phyloP scores from a whole-genome alignment of 441 rosid genomes.

The Omphalea diandra region DNA sequence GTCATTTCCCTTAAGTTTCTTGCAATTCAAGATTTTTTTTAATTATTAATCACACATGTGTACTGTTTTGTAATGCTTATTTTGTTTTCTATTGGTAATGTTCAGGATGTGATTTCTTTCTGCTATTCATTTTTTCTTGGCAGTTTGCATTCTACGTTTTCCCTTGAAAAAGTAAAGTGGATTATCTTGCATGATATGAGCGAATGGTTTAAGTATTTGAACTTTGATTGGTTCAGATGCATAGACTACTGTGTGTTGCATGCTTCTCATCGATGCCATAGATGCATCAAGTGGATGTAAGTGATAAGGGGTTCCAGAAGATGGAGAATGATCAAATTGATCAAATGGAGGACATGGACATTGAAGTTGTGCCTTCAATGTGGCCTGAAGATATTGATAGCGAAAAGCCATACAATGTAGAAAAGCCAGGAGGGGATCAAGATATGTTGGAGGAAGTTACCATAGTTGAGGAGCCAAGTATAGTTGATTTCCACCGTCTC shows the following conservation, averaged over 20 bases:
- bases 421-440: slow-evolving; percentile 71
- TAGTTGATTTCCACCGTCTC: slow-evolving; percentile 69
- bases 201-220: no score
- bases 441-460: slow-evolving; percentile 90
- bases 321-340: slow-evolving; percentile 67
- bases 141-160: slow-evolving; percentile 16
- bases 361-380: slow-evolving; percentile 85
- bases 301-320: slow-evolving; percentile 42
- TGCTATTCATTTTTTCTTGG: neutral
- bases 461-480: slow-evolving; percentile 48
- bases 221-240: slow-evolving; percentile 12
- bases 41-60: no score
- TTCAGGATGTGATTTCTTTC: neutral
- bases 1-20: no score
- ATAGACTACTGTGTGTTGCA: slow-evolving; percentile 15
- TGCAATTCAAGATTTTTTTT: no score
- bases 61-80: neutral
- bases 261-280: slow-evolving; percentile 19
- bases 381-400: slow-evolving; percentile 92
- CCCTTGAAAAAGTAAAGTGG: neutral
- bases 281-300: slow-evolving; percentile 22
- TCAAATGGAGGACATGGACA: slow-evolving; percentile 77
- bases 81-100: neutral
- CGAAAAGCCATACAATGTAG: slow-evolving; percentile 89
- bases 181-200: no score